Conservation (phyloP, 2,329 filamentous ascomycete genomes). For the Apiospora sp. region DNA sequence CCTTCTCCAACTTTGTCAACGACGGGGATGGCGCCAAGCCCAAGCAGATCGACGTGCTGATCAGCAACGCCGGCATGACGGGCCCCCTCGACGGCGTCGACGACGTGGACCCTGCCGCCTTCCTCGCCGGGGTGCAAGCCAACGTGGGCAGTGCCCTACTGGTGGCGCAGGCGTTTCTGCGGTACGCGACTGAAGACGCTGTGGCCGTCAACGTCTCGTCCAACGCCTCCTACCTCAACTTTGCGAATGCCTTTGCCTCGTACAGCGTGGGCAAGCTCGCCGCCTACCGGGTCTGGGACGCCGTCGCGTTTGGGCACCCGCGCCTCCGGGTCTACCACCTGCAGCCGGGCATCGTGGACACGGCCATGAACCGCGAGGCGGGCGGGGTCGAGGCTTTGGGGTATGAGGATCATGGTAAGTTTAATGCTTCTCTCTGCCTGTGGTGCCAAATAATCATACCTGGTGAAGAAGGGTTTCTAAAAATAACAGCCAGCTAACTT, state of each 20-base stretch:
- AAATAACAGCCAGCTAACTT: conserved; percentile 27
- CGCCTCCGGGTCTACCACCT: conserved; percentile 48
- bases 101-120: conserved; percentile 41
- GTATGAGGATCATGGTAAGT: conserved; percentile 41
- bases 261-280: conserved; percentile 55
- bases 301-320: conserved; percentile 49
- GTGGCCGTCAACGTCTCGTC: conserved; percentile 47
- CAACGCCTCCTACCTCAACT: conserved; percentile 44
- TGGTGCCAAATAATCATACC: too few species aligned
- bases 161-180: conserved; percentile 46
- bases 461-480: too few species aligned
- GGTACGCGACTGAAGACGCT: conserved; percentile 39
- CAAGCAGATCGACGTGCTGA: conserved; percentile 50
- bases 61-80: conserved; percentile 47
- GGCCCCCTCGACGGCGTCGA: conserved; percentile 39
- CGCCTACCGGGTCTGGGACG: conserved; percentile 50
- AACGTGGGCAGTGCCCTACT: conserved; percentile 46
- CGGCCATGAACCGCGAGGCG: conserved; percentile 35
- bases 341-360: conserved; percentile 50
- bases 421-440: background rate
- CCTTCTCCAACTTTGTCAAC: conserved; percentile 42
- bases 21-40: too few species aligned
- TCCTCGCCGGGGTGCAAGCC: conserved; percentile 43
- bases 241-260: conserved; percentile 37
- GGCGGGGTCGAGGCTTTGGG: conserved; percentile 33